Percentiles rank a stretch among this genome's conserved stretches.
phyloP scores from a whole-genome alignment of 164 flowering plant genomes.

The Litsea cubeba region DNA sequence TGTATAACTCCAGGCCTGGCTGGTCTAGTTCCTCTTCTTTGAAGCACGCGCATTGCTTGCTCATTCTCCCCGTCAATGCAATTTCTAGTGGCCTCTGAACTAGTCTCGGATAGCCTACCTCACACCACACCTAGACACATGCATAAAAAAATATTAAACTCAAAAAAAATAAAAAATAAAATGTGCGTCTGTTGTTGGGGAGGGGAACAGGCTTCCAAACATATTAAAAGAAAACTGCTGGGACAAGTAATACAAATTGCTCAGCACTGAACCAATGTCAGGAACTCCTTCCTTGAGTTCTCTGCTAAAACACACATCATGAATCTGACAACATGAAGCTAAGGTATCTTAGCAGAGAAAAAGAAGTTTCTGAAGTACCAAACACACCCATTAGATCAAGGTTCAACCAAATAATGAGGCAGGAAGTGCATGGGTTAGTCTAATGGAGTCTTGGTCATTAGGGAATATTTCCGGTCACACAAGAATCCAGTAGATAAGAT shows the following conservation, averaged over 20 bases:
- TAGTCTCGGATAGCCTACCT: slow-evolving; percentile 73
- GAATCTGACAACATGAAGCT: too few relatives aligned
- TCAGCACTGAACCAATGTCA: too few relatives aligned
- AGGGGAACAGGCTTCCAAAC: neutral
- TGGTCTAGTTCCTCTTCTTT: slow-evolving; percentile 55
- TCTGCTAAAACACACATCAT: too few relatives aligned
- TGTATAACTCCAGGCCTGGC: slow-evolving; percentile 70
- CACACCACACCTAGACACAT: slow-evolving; percentile 81
- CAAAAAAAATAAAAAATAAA: neutral
- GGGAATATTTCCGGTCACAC: neutral
- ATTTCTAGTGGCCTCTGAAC: slow-evolving; percentile 83
- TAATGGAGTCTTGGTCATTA: neutral
- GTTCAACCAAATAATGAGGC: neutral
- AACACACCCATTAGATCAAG: neutral
- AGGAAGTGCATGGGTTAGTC: slow-evolving; percentile 2
- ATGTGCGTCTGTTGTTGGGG: too few relatives aligned
- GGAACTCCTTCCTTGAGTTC: too few relatives aligned
- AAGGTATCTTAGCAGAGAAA: too few relatives aligned
- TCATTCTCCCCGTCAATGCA: slow-evolving; percentile 84
- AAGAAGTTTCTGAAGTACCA: neutral
- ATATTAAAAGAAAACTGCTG: too few relatives aligned
- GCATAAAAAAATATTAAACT: neutral
- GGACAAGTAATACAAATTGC: too few relatives aligned
- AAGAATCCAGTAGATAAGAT: too few relatives aligned
- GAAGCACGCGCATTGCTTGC: slow-evolving; percentile 84